Evolutionary conservation across 208 protist genomes (phyloP).

Genomic region (Leishmania amazonensis): DNA sequence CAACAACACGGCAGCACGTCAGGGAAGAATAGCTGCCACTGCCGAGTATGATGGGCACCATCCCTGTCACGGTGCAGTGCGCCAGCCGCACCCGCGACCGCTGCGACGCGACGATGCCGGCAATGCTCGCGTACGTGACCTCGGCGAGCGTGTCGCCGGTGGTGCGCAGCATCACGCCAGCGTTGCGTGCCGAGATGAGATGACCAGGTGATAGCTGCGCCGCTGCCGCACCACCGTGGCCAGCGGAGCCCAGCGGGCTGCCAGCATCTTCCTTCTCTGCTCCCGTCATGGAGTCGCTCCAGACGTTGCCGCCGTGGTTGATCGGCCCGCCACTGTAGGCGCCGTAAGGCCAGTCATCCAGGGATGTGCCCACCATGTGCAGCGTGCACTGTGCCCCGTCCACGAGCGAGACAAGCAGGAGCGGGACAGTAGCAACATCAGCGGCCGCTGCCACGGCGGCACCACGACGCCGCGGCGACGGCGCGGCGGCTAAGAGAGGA

Average conservation of each 20-base stretch:
- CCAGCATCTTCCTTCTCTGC: background rate
- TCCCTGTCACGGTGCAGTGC: conserved; percentile 11
- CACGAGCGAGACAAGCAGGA: conserved; percentile 17
- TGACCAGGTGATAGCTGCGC: background rate
- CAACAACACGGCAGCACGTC: conserved; percentile 12
- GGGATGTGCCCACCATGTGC: conserved; percentile 24
- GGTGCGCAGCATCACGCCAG: conserved; percentile 18
- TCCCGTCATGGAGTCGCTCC: background rate
- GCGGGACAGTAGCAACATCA: conserved; percentile 2
- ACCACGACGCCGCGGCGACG: background rate
- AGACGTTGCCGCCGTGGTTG: background rate
- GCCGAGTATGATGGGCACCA: background rate
- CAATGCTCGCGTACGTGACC: conserved; percentile 5
- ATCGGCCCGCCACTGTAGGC: background rate
- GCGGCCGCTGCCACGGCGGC: background rate
- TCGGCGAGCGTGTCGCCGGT: conserved; percentile 13
- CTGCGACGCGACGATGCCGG: conserved; percentile 4
- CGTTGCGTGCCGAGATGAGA: conserved; percentile 2
- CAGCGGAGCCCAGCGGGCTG: background rate
- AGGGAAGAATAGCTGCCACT: conserved; percentile 5
- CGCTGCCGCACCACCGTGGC: background rate
- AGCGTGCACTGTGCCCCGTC: conserved; percentile 27
- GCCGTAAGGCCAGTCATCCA: conserved; percentile 22
- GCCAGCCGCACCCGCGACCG: conserved; percentile 10
- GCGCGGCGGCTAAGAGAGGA: conserved; percentile 1